Percentiles rank a stretch among this genome's conserved stretches.
These are phyloP conservation scores for Hirschfeldia incana DNA, from an alignment of 345 rosid species.

Conservation along the genomic window DNA sequence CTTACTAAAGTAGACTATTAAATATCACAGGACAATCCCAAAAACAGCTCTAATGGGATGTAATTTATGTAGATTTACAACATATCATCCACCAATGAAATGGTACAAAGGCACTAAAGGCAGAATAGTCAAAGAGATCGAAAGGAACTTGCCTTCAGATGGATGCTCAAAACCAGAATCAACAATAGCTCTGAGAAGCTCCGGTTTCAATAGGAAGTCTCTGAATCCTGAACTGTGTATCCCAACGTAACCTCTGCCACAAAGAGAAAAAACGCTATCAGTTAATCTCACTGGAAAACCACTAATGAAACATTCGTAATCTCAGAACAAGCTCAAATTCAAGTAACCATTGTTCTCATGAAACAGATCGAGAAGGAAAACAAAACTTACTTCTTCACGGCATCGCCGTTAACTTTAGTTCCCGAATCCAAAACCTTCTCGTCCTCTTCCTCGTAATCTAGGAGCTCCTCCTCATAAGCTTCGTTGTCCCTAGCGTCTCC, in stretches of 20 bases:
- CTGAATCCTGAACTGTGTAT: constrained; percentile 99
- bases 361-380: background rate
- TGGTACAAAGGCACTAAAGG: background rate
- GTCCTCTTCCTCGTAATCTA: constrained; percentile 96
- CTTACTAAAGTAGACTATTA: no score
- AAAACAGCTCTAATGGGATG: no score
- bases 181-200: constrained; percentile 94
- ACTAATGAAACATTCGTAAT: background rate
- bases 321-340: background rate
- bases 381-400: constrained; percentile 74
- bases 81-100: background rate
- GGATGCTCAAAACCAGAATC: constrained; percentile 99
- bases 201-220: constrained; percentile 98
- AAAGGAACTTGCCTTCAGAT: constrained; percentile 70
- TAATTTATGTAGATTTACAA: background rate
- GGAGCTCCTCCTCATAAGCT: constrained; percentile 96
- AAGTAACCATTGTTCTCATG: background rate
- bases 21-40: background rate
- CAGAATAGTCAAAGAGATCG: background rate
- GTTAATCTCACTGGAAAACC: no score
- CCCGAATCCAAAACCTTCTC: constrained; percentile 79
- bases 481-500: constrained; percentile 96
- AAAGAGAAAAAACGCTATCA: background rate
- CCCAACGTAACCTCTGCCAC: constrained; percentile 85
- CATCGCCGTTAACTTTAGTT: constrained; percentile 80